phyloP scores from a whole-genome alignment of 176 grass and related monocot species.

The Carex pumila region DNA sequence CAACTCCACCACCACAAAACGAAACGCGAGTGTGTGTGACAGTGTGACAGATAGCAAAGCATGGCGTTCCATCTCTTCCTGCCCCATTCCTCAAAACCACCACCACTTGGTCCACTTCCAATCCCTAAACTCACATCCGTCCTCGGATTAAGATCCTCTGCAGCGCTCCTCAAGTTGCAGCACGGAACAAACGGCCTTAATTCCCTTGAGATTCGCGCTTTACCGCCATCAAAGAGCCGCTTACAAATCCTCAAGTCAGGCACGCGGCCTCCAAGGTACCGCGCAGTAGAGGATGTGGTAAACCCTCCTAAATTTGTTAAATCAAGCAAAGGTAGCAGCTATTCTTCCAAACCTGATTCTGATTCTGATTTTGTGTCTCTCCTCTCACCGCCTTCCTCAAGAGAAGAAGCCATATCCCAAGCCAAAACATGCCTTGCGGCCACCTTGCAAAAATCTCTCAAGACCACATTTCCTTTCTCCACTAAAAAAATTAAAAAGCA shows the following conservation, averaged over 20 bases:
- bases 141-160: background rate
- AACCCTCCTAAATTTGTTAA: background rate
- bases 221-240: background rate
- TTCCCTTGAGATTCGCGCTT: background rate
- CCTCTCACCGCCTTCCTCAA: conserved; percentile 43
- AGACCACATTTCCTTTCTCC: conserved; percentile 31
- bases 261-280: background rate
- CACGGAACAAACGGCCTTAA: background rate
- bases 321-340: background rate
- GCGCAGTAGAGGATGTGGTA: background rate
- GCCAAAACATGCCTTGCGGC: conserved; percentile 54
- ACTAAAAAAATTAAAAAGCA: conserved; percentile 56
- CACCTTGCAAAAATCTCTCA: conserved; percentile 60
- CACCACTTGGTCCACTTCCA: background rate
- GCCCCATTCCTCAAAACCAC: background rate
- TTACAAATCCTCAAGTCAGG: background rate
- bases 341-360: background rate
- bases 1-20: background rate
- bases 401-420: conserved; percentile 71
- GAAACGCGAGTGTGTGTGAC: too few relatives aligned
- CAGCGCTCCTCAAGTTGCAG: background rate
- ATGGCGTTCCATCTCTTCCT: conserved; percentile 20
- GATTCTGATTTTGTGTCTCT: background rate
- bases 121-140: background rate
- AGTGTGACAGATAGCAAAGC: background rate